A percentile compares a stretch with the other conserved stretches of the same genome.
Evolutionary conservation across 257 asterid genomes (phyloP).

Genomic region (Cynanchum wilfordii): DNA sequence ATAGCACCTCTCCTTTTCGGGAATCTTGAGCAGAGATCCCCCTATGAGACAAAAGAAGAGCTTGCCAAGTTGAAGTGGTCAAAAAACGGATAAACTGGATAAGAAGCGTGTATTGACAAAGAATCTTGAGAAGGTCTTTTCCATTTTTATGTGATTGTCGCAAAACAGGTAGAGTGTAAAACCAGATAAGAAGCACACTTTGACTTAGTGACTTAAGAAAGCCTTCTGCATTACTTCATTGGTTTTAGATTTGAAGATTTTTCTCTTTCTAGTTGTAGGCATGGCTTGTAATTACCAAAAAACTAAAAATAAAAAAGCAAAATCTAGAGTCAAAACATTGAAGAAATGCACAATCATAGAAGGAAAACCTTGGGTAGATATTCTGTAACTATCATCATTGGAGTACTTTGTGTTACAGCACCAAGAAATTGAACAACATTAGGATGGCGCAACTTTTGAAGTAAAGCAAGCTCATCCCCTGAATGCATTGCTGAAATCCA

Average conservation of each 20-base stretch:
- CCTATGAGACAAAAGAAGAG: conserved; percentile 40
- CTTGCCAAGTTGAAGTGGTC: conserved; percentile 7
- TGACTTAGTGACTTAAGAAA: background rate
- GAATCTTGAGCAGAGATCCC: conserved; percentile 66
- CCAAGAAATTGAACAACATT: conserved; percentile 88
- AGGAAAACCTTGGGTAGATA: conserved; percentile 61
- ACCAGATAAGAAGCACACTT: background rate
- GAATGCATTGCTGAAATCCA: conserved; percentile 56
- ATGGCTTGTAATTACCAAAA: background rate
- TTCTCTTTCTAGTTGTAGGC: background rate
- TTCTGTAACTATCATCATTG: conserved; percentile 90
- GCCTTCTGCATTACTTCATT: background rate
- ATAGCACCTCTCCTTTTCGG: conserved; percentile 53
- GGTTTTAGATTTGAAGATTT: background rate
- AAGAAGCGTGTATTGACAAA: background rate
- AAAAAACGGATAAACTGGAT: background rate
- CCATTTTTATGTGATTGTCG: background rate
- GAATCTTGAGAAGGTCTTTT: background rate
- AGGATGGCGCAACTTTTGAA: conserved; percentile 82
- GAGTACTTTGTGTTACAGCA: conserved; percentile 83
- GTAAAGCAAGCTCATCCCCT: conserved; percentile 77
- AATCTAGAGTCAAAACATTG: background rate
- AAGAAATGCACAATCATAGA: background rate
- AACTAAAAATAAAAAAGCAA: background rate
- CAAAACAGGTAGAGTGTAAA: background rate